A percentile compares a stretch with the other conserved stretches of the same genome.
phyloP scores from a whole-genome alignment of 2,329 filamentous ascomycete species.

The Chaetomium sp. region DNA sequence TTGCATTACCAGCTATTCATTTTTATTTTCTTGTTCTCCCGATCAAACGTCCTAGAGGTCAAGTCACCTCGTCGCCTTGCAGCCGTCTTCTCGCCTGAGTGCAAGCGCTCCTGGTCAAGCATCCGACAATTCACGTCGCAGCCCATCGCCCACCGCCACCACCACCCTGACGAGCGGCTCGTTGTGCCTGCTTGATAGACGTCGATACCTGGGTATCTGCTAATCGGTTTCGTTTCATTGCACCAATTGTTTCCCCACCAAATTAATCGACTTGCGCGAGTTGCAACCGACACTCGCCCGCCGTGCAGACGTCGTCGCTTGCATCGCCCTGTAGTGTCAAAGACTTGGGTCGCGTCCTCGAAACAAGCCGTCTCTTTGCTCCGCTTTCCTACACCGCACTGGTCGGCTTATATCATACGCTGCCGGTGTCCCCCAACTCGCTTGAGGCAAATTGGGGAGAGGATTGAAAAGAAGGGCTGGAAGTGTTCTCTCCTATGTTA shows the following conservation, averaged over 20 bases:
- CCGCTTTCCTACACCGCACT: no score
- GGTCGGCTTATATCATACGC: constrained; percentile 10
- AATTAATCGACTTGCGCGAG: background rate
- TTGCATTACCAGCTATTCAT: constrained; percentile 7
- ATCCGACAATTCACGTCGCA: constrained; percentile 33
- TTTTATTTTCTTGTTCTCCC: constrained; percentile 10
- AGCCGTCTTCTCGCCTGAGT: constrained; percentile 16
- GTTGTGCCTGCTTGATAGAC: constrained; percentile 29
- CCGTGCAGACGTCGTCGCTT: background rate
- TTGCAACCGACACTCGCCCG: no score
- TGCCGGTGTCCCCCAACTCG: constrained; percentile 19
- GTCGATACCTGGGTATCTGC: constrained; percentile 27
- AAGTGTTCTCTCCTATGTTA: constrained; percentile 20
- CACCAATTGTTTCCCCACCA: constrained; percentile 30
- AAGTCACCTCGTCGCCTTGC: constrained; percentile 17
- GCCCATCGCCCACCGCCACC: constrained; percentile 25
- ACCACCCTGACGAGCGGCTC: constrained; percentile 25
- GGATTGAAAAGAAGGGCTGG: constrained; percentile 19
- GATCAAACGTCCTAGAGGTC: constrained; percentile 28
- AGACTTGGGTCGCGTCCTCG: background rate
- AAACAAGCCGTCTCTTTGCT: no score
- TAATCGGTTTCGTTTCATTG: constrained; percentile 35
- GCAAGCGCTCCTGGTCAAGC: constrained; percentile 19
- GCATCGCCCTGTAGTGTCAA: constrained; percentile 4
- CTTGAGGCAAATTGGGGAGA: constrained; percentile 23